phyloP scores from a whole-genome alignment of 2,329 filamentous ascomycete genomes.

The Dothideomycetes sp. region DNA sequence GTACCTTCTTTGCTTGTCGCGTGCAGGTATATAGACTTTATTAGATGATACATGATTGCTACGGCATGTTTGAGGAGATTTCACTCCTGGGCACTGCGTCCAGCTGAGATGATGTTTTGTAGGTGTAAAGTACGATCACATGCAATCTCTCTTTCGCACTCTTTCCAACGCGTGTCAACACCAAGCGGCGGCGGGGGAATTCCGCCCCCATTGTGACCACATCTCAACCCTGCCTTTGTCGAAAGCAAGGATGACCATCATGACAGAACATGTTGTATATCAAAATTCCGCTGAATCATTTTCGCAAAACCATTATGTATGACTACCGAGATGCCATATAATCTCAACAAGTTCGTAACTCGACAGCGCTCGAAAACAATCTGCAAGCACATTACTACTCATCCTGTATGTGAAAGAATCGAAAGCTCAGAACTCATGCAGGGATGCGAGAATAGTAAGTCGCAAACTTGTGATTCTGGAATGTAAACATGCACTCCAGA shows the following conservation, averaged over 20 bases:
- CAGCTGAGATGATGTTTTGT: not conserved
- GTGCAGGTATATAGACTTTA: conserved; percentile 88
- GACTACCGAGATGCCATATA: conserved; percentile 3
- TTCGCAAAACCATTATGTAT: not conserved
- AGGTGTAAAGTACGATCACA: conserved; percentile 1
- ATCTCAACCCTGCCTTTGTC: not conserved
- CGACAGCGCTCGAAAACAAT: too few species aligned
- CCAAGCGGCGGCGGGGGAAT: conserved; percentile 3
- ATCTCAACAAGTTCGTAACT: too few species aligned
- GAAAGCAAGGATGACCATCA: not conserved
- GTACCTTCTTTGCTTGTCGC: conserved; percentile 93
- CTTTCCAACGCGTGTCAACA: conserved; percentile 2
- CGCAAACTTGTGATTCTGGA: too few species aligned
- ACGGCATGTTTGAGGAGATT: not conserved
- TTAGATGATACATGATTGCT: conserved; percentile 80
- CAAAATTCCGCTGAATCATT: too few species aligned
- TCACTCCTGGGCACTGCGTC: not conserved
- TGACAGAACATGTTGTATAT: too few species aligned
- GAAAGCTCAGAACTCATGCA: too few species aligned
- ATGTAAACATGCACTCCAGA: conserved; percentile 1
- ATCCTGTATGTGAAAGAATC: too few species aligned
- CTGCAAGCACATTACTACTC: too few species aligned
- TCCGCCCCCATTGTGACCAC: not conserved
- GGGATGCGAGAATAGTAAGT: too few species aligned
- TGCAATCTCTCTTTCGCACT: not conserved